A percentile compares a stretch with the other conserved stretches of the same genome.
Conservation (phyloP, 495 filamentous ascomycete species). For the Xylaria sp. region DNA sequence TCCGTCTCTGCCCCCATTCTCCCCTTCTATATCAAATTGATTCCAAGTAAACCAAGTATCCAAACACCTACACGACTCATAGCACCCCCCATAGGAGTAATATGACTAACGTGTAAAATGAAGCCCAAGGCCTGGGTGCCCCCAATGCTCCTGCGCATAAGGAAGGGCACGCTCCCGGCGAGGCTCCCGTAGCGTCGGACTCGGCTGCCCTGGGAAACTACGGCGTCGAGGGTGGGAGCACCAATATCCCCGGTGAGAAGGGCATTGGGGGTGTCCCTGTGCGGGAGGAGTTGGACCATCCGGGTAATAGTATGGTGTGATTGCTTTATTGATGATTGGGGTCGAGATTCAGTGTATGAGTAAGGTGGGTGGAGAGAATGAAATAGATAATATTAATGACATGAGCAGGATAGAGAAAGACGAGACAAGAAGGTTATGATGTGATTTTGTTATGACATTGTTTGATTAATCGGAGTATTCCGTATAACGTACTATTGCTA, state of each 20-base stretch:
- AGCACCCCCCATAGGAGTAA: neutral
- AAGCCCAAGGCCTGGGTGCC: conserved; percentile 36
- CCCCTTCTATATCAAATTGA: too few species aligned
- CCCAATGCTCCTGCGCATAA: conserved; percentile 34
- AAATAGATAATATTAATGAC: neutral
- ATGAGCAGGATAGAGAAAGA: neutral
- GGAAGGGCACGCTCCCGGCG: conserved; percentile 31
- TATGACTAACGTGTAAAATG: neutral
- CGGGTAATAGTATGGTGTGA: conserved; percentile 31
- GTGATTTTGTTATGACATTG: neutral
- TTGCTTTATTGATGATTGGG: neutral
- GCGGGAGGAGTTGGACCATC: conserved; percentile 29
- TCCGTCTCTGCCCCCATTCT: too few species aligned
- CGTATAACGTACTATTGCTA: too few species aligned
- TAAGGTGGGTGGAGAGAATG: neutral
- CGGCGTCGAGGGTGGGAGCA: conserved; percentile 33
- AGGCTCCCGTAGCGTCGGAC: conserved; percentile 36
- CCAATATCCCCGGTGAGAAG: conserved; percentile 36
- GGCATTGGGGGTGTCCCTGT: conserved; percentile 31
- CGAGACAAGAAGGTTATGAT: too few species aligned
- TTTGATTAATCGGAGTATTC: too few species aligned
- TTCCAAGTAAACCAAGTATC: too few species aligned
- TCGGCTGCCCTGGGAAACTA: conserved; percentile 27
- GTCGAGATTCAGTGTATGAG: neutral
- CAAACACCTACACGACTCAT: neutral